phyloP scores from a whole-genome alignment of 2,329 filamentous ascomycete species.

The Microdochium bolleyi region DNA sequence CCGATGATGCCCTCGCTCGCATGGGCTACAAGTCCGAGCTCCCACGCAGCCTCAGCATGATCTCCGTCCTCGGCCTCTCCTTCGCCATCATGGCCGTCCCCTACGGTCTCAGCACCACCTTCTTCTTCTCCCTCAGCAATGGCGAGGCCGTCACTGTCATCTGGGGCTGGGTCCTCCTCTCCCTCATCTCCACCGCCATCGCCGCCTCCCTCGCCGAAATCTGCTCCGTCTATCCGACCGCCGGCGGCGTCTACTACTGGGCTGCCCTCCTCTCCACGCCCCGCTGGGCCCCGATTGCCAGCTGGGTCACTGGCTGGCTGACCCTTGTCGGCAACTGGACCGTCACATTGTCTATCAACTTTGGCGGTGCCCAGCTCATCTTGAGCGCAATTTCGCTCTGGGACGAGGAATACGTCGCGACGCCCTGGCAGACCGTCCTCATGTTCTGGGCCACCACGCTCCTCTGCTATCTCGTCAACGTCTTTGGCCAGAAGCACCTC shows the following conservation, averaged over 20 bases:
- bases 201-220: constrained; percentile 62
- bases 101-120: constrained; percentile 59
- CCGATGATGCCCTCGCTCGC: constrained; percentile 52
- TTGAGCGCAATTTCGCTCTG: constrained; percentile 61
- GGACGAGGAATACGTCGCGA: constrained; percentile 61
- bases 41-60: constrained; percentile 56
- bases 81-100: constrained; percentile 72
- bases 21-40: constrained; percentile 64
- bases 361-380: constrained; percentile 58
- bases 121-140: constrained; percentile 60
- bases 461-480: constrained; percentile 55
- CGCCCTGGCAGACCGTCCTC: constrained; percentile 61
- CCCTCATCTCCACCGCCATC: constrained; percentile 54
- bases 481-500: constrained; percentile 50
- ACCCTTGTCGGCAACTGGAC: constrained; percentile 71
- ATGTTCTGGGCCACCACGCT: constrained; percentile 67
- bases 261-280: constrained; percentile 59
- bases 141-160: constrained; percentile 62
- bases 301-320: constrained; percentile 64
- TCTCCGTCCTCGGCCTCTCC: constrained; percentile 58
- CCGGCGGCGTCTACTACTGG: constrained; percentile 65
- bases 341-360: constrained; percentile 56
- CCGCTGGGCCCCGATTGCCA: constrained; percentile 58
- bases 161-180: constrained; percentile 63
- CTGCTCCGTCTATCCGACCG: constrained; percentile 60